Base-by-base conservation (phyloP, 306 rosid species). In the Benincasa hispida region DNA sequence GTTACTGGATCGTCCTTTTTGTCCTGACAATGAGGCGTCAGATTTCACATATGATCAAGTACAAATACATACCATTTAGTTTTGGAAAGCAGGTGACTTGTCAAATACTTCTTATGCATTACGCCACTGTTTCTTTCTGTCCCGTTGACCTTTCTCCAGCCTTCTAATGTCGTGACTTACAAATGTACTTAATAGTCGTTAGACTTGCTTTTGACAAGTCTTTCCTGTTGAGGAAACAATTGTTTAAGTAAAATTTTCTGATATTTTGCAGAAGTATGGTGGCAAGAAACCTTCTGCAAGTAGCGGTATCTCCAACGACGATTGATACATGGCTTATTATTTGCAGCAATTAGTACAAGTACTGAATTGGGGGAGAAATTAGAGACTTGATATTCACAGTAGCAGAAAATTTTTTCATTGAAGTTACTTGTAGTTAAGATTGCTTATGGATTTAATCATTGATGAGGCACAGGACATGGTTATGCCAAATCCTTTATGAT, bases 1-100 rank as follows among this genome's bases (percentile, higher is more conserved):
- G 88, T 77, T 93, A 93, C 84, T 93, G 97, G 98, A 21, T 88
- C 78, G 98, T 93, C 56, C 92, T 93, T 48, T 93, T 91, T 76
- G 85, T 87, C 82, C 91, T 93, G 75, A 93, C 97, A 68, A 93
- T 93, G 98, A 89, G 96, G 79, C 95, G 98, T 76, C 97, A 93
- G 78, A 86, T 93, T 25, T 87, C 96, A 41, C 98, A 93, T 88
- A 93, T 93, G 98, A 86, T 93, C 85, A 93, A 93, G 58, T 88
- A 89, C 88, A 93, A 84, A 81, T 93, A 93, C 69, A 75, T 91
- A 32, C 98, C 98, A 3, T 86, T 93, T 80, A 91, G 78, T 84
- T 17, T 88, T 37, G 98, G 98, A 61, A 93, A 93, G 82, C 98
- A 93, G 98, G 98, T 93, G 56, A 63, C 27, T 35, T 41, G 76